phyloP scores from a whole-genome alignment of 148 eudicot species.

The Heliosperma pusillum region DNA sequence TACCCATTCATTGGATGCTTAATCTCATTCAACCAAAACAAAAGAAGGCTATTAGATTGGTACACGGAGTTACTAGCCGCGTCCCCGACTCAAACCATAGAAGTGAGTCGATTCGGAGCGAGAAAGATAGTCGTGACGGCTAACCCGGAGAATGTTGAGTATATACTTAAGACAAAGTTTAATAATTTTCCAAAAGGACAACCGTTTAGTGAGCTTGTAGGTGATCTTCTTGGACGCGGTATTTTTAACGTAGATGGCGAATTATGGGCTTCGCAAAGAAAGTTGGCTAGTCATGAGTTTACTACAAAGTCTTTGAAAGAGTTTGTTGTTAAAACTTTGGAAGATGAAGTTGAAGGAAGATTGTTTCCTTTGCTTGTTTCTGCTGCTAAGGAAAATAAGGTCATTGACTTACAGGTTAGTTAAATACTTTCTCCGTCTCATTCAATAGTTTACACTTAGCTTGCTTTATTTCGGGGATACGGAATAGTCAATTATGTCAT shows the following conservation, averaged over 20 bases:
- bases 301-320: conserved; percentile 54
- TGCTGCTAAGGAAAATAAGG: conserved; percentile 26
- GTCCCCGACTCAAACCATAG: conserved; percentile 50
- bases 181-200: conserved; percentile 61
- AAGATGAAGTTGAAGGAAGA: conserved; percentile 48
- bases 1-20: conserved; percentile 55
- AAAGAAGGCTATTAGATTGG: conserved; percentile 51
- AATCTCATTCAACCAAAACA: conserved; percentile 47
- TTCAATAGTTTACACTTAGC: no score
- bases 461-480: no score
- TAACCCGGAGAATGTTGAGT: conserved; percentile 65
- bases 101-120: conserved; percentile 48
- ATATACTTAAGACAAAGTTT: conserved; percentile 66
- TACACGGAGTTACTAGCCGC: conserved; percentile 50
- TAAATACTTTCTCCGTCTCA: no score
- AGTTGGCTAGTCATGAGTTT: conserved; percentile 78
- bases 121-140: conserved; percentile 48
- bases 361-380: conserved; percentile 56
- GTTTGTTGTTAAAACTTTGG: conserved; percentile 45
- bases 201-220: conserved; percentile 50
- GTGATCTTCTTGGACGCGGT: conserved; percentile 63
- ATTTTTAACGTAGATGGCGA: conserved; percentile 82
- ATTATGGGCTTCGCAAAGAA: conserved; percentile 60
- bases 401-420: conserved; percentile 66
- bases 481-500: no score